These are phyloP conservation scores for Pestalotiopsis sp. DNA, from an alignment of 2,329 filamentous ascomycete species.

Conservation along the genomic window DNA sequence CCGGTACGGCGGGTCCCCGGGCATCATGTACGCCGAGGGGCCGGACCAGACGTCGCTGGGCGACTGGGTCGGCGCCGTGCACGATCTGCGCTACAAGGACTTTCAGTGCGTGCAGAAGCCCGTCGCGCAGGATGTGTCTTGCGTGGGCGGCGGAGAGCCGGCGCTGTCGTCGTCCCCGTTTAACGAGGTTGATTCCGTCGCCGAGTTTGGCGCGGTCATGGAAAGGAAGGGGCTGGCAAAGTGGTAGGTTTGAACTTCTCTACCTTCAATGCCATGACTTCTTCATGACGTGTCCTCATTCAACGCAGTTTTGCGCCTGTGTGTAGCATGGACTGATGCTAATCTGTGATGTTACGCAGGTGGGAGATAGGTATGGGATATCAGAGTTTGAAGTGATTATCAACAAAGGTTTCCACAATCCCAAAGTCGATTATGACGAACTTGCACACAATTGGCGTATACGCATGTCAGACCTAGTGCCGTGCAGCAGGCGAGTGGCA, in stretches of 20 bases:
- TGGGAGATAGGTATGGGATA: slow-evolving; percentile 69
- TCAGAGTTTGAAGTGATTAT: not conserved
- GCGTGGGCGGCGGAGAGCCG: not conserved
- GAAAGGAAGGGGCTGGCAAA: slow-evolving; percentile 55
- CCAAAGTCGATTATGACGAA: no score
- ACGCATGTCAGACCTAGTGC: no score
- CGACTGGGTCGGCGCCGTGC: slow-evolving; percentile 67
- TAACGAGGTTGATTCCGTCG: slow-evolving; percentile 64
- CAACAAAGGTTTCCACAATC: no score
- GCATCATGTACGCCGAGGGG: slow-evolving; percentile 79
- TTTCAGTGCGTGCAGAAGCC: slow-evolving; percentile 65
- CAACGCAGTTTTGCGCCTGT: no score
- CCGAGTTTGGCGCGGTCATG: slow-evolving; percentile 67
- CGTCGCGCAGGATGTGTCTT: slow-evolving; percentile 24
- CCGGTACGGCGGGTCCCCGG: slow-evolving; percentile 69
- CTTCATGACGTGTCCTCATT: no score
- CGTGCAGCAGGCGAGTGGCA: no score
- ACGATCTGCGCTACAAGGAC: slow-evolving; percentile 72
- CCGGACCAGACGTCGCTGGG: slow-evolving; percentile 53
- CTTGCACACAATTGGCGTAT: no score
- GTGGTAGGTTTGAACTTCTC: slow-evolving; percentile 50
- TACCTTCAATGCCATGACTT: not conserved
- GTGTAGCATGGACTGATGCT: not conserved
- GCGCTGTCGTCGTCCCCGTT: slow-evolving; percentile 27
- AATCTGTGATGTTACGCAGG: not conserved